Evolutionary conservation across 2,329 filamentous ascomycete genomes (phyloP).

Genomic region (Trichophyton verrucosum): DNA sequence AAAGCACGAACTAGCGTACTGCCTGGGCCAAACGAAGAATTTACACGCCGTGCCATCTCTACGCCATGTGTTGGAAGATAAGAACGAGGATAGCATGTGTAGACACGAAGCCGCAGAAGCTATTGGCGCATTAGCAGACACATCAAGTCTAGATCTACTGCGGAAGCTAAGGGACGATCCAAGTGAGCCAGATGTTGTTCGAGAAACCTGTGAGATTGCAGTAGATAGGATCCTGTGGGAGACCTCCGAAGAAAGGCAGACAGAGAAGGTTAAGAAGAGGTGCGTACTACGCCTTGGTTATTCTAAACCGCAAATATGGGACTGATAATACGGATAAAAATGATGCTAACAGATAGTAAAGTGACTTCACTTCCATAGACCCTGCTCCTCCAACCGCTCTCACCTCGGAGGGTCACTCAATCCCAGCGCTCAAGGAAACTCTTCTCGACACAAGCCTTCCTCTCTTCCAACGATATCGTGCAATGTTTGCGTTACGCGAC

Average conservation of each 20-base stretch:
- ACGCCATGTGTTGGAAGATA: slow-evolving; percentile 59
- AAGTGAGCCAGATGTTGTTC: slow-evolving; percentile 67
- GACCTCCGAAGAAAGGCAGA: slow-evolving; percentile 56
- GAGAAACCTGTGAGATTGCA: slow-evolving; percentile 93
- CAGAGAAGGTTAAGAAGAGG: slow-evolving; percentile 73
- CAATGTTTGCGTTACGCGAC: slow-evolving; percentile 95
- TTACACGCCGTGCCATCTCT: slow-evolving; percentile 60
- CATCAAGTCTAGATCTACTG: slow-evolving; percentile 60
- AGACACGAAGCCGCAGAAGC: slow-evolving; percentile 94
- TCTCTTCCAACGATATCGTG: slow-evolving; percentile 85
- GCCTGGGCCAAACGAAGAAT: slow-evolving; percentile 81
- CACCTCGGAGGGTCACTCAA: slow-evolving; percentile 47
- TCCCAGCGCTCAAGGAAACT: slow-evolving; percentile 60
- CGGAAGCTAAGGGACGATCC: slow-evolving; percentile 59
- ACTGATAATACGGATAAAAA: slow-evolving; percentile 8
- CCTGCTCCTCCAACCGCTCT: slow-evolving; percentile 80
- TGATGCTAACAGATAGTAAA: slow-evolving; percentile 32
- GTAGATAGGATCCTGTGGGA: slow-evolving; percentile 92
- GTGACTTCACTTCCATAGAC: slow-evolving; percentile 91
- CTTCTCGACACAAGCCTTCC: slow-evolving; percentile 68
- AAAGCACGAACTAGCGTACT: slow-evolving; percentile 96
- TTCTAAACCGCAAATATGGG: background rate
- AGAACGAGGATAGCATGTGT: slow-evolving; percentile 84
- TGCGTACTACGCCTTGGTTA: slow-evolving; percentile 30
- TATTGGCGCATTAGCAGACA: slow-evolving; percentile 71